Base-by-base conservation (phyloP, 169 alveolate genomes). In the Besnoitia besnoiti region DNA sequence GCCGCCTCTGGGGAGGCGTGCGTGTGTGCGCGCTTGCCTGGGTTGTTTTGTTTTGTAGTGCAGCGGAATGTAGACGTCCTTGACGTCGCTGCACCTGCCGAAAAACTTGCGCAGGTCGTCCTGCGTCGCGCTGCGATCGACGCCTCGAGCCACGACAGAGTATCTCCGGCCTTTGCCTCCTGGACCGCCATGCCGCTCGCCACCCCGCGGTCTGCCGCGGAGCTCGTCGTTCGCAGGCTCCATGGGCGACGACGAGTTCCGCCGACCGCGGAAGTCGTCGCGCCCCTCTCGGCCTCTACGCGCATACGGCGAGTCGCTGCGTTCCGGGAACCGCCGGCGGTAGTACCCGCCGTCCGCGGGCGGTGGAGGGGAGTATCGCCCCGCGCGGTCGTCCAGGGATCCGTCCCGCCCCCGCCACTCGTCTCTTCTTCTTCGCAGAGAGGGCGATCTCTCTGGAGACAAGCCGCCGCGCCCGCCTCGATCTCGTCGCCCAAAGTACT, bases 41-140 rank as follows among this genome's bases (percentile, higher is more conserved):
- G 87, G 87, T 40, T 77, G 87, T 77, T 77, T 77, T 16, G 87
- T 77, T 44, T 44, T 77, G 87, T 42, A 77, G 55, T 77, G 87
- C 30, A 77, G 87, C 3, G 87, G 87, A 42, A 77, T 77, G 87
- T 77, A 77, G 40, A 77, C 87, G 40, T 77, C 87, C 30, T 77
- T 77, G 33, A 77, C 87, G 50, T 77, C 87, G 10, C 49, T 35
- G 59, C 87, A 77, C 40, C 55, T 27, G 33, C 59, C 87, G 59
- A 77, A 77, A 27, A 77, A 77, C 16, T 42, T 77, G 21, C 33
- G 35, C 87, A 77, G 40, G 61, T 77, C 87, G 37, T 44, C 87
- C 39, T 37, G 87, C 35, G 87, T 77, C 21, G 87, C 87, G 59
- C 37, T 42, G 0, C 44, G 87, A 27, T 77, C 55, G 37, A 77